Evolutionary conservation across 306 rosid genomes (phyloP).

Genomic region (Quercus gilva): DNA sequence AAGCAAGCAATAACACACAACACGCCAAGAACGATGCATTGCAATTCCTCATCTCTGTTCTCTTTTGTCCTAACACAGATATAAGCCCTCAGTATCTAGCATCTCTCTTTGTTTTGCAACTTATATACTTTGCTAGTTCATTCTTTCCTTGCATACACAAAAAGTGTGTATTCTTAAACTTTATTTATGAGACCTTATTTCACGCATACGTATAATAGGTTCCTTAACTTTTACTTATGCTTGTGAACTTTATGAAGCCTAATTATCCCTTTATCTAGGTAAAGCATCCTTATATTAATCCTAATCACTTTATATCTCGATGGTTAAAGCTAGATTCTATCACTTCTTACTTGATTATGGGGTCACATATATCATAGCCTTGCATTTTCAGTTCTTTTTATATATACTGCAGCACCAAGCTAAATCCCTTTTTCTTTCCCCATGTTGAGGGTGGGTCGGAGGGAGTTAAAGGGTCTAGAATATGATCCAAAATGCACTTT

Average conservation of each 20-base stretch:
- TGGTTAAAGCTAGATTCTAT: constrained; percentile 26
- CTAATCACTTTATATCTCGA: constrained; percentile 2
- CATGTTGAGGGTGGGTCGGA: too few species aligned
- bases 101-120: not conserved
- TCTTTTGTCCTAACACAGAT: constrained; percentile 6
- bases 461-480: too few species aligned
- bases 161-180: constrained; percentile 38
- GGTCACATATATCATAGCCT: not conserved
- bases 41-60: constrained; percentile 16
- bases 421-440: too few species aligned
- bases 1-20: constrained; percentile 34
- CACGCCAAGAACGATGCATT: constrained; percentile 13
- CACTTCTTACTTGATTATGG: not conserved
- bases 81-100: not conserved
- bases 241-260: constrained; percentile 5
- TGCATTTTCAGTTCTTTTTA: too few species aligned
- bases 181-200: not conserved
- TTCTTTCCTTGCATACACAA: constrained; percentile 49
- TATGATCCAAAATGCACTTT: too few species aligned
- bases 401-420: too few species aligned
- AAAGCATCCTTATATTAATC: constrained; percentile 37
- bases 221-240: constrained; percentile 44
- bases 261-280: constrained; percentile 21
- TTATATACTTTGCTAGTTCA: constrained; percentile 14
- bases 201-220: not conserved